A percentile compares a stretch with the other conserved stretches of the same genome.
Evolutionary conservation across 2,329 filamentous ascomycete species (phyloP).

Genomic region (Cercospora brassicicola): DNA sequence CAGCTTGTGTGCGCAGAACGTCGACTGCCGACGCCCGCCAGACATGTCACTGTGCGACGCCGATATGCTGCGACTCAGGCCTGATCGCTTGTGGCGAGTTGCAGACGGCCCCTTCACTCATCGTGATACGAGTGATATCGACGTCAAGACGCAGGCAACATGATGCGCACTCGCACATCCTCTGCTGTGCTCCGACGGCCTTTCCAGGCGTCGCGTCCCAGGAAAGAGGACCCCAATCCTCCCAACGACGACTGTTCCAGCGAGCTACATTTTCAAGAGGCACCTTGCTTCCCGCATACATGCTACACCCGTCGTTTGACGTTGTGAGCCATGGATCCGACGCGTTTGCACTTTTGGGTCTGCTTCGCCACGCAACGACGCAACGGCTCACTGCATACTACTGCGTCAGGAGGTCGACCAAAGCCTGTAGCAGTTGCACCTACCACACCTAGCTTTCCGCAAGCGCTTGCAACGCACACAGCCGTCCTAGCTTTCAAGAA

Average conservation of each 20-base stretch:
- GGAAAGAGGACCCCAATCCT: background rate
- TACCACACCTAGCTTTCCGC: background rate
- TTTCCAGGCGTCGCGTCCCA: background rate
- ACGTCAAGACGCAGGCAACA: slow-evolving; percentile 11
- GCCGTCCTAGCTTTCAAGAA: background rate
- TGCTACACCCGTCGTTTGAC: slow-evolving; percentile 14
- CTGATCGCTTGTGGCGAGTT: background rate
- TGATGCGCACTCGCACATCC: background rate
- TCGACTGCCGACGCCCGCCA: background rate
- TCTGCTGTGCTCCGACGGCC: background rate
- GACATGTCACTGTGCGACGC: background rate
- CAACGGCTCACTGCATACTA: background rate
- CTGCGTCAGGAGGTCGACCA: background rate
- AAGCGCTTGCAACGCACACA: background rate
- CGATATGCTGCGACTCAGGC: background rate
- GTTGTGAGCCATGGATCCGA: background rate
- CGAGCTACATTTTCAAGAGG: background rate
- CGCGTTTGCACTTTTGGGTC: background rate
- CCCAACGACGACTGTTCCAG: background rate
- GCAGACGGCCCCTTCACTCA: background rate
- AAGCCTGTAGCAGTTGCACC: background rate
- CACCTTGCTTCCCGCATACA: background rate
- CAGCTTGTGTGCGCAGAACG: background rate
- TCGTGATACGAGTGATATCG: background rate
- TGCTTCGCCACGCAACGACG: background rate